These are phyloP conservation scores for Incumbomyces delicatus DNA, from an alignment of 2,329 filamentous ascomycete genomes.

Conservation along the genomic window DNA sequence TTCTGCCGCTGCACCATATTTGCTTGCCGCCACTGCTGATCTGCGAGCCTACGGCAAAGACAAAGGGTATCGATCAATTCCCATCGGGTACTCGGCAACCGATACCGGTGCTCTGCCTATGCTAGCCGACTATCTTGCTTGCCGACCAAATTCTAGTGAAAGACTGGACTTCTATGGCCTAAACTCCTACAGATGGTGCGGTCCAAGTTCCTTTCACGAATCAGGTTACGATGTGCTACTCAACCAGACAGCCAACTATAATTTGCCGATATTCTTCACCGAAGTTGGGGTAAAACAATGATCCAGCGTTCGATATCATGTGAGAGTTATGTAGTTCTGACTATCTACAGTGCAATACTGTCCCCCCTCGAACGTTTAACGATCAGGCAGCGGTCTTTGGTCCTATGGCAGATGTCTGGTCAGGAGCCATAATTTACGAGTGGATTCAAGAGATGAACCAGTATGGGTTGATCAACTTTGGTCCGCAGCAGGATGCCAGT, in stretches of 20 bases:
- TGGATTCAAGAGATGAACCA: slow-evolving; percentile 80
- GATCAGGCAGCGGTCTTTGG: slow-evolving; percentile 71
- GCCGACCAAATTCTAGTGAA: slow-evolving; percentile 57
- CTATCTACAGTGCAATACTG: slow-evolving; percentile 47
- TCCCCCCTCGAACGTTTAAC: slow-evolving; percentile 34
- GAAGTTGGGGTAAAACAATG: slow-evolving; percentile 53
- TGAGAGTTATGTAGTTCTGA: not conserved
- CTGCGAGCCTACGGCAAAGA: slow-evolving; percentile 69
- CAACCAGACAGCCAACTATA: slow-evolving; percentile 57
- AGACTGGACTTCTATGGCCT: slow-evolving; percentile 74
- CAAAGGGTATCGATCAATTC: slow-evolving; percentile 70
- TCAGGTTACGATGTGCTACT: slow-evolving; percentile 65
- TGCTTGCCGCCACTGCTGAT: slow-evolving; percentile 72
- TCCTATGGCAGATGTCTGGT: slow-evolving; percentile 59
- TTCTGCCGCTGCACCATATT: slow-evolving; percentile 63
- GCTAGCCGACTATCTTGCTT: slow-evolving; percentile 67
- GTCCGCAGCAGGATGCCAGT: slow-evolving; percentile 44
- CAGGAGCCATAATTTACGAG: slow-evolving; percentile 76
- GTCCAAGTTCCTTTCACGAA: slow-evolving; percentile 42
- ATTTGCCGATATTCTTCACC: slow-evolving; percentile 81
- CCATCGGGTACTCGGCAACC: slow-evolving; percentile 77
- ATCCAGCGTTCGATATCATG: no score
- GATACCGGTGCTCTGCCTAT: slow-evolving; percentile 65
- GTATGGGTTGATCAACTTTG: slow-evolving; percentile 74
- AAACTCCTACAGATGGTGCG: slow-evolving; percentile 79